Conservation (phyloP, 1,284 basidiomycete genomes). For the Tylopilus sp. region DNA sequence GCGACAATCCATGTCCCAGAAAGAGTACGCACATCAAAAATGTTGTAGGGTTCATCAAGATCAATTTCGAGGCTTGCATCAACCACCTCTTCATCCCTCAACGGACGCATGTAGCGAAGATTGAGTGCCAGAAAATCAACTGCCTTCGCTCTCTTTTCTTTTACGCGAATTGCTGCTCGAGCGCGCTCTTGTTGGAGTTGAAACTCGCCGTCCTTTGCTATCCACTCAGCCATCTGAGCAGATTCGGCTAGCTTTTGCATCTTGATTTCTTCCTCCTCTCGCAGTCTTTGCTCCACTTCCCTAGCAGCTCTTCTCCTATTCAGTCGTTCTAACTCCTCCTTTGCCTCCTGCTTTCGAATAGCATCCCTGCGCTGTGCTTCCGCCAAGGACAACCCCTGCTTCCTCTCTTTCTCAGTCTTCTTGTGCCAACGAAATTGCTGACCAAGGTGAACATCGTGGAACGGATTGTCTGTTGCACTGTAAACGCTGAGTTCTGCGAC, state of each 20-base stretch:
- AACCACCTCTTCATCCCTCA: constrained; percentile 62
- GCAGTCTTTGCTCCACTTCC: constrained; percentile 81
- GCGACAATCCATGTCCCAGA: not conserved
- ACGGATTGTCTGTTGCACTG: constrained; percentile 93
- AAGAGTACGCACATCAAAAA: constrained; percentile 69
- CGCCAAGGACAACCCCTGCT: constrained; percentile 75
- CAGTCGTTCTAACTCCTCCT: constrained; percentile 91
- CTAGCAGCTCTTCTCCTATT: constrained; percentile 89
- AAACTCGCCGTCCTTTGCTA: constrained; percentile 96
- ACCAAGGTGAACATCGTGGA: constrained; percentile 93
- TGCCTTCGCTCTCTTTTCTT: constrained; percentile 94
- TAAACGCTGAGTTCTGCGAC: constrained; percentile 90
- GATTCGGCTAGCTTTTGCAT: constrained; percentile 90
- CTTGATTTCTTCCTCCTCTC: constrained; percentile 90
- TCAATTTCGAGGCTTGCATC: constrained; percentile 94
- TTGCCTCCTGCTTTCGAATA: constrained; percentile 81
- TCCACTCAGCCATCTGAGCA: constrained; percentile 97
- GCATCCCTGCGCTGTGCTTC: constrained; percentile 84
- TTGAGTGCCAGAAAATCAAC: constrained; percentile 94
- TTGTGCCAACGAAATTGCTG: constrained; percentile 99
- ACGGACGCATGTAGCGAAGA: constrained; percentile 79
- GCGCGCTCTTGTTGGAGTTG: constrained; percentile 91
- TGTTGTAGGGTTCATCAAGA: constrained; percentile 96
- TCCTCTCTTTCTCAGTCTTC: constrained; percentile 94
- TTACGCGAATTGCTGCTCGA: constrained; percentile 89